phyloP scores from a whole-genome alignment of 805 yeast genomes.

The Ogataea chonburiensis region DNA sequence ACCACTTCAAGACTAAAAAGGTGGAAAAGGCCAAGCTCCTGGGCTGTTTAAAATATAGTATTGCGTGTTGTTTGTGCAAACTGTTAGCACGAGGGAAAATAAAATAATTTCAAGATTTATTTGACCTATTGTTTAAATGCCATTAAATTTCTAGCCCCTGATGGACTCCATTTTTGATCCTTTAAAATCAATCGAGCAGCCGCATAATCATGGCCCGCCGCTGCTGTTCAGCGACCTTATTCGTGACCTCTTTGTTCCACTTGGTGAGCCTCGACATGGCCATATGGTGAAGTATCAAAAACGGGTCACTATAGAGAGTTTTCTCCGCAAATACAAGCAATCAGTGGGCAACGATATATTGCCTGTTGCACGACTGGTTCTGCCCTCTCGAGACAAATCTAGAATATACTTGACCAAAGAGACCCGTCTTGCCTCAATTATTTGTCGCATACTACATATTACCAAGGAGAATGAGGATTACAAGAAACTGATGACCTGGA shows the following conservation, averaged over 20 bases:
- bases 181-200: conserved; percentile 19
- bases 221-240: conserved; percentile 44
- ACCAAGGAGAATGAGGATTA: conserved; percentile 64
- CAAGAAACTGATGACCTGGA: conserved; percentile 47
- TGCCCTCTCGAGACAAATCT: conserved; percentile 61
- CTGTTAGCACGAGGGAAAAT: conserved; percentile 3
- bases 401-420: conserved; percentile 63
- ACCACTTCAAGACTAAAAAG: too few relatives aligned
- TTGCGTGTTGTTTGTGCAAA: not conserved
- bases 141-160: too few relatives aligned
- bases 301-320: conserved; percentile 31
- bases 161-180: conserved; percentile 13
- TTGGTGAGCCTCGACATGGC: conserved; percentile 29
- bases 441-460: conserved; percentile 53
- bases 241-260: conserved; percentile 40
- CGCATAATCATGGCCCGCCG: conserved; percentile 39
- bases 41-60: too few relatives aligned
- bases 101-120: not conserved
- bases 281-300: conserved; percentile 13
- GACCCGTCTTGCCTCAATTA: conserved; percentile 48
- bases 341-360: conserved; percentile 62
- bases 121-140: too few relatives aligned
- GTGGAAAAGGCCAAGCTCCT: too few relatives aligned
- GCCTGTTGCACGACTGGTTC: conserved; percentile 60
- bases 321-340: conserved; percentile 49